Conservation (phyloP, 768 basidiomycete genomes). For the Terana coerulea region DNA sequence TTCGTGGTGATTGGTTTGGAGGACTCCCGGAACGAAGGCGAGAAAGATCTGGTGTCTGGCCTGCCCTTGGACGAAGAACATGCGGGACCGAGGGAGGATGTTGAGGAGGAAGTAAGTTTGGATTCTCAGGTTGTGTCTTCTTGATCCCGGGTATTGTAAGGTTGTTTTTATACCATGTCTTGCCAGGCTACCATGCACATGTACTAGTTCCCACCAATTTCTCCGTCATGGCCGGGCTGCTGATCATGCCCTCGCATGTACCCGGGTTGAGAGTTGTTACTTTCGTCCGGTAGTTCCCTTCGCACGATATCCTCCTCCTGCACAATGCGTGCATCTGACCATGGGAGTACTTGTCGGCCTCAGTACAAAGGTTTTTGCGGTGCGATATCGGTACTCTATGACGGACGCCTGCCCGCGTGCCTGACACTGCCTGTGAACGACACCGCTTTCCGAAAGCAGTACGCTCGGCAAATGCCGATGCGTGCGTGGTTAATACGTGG, state of each 20-base stretch:
- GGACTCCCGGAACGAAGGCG: slow-evolving; percentile 32
- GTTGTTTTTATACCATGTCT: too few species aligned
- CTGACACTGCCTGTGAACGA: too few species aligned
- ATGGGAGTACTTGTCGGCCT: not conserved
- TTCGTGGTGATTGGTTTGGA: slow-evolving; percentile 74
- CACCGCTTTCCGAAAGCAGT: not conserved
- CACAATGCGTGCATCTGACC: not conserved
- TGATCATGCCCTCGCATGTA: not conserved
- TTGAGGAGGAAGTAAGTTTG: not conserved
- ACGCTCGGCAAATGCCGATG: slow-evolving; percentile 3
- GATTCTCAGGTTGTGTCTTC: slow-evolving; percentile 1
- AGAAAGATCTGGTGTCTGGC: slow-evolving; percentile 18
- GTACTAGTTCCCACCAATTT: too few species aligned
- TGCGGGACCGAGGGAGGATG: slow-evolving; percentile 11
- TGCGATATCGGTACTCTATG: slow-evolving; percentile 1
- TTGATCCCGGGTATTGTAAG: too few species aligned
- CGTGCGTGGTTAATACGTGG: slow-evolving; percentile 23
- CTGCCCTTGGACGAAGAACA: slow-evolving; percentile 16
- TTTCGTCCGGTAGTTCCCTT: too few species aligned
- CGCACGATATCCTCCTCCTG: too few species aligned
- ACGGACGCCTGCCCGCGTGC: too few species aligned
- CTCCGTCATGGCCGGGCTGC: too few species aligned
- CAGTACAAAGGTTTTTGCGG: not conserved
- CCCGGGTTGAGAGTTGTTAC: too few species aligned
- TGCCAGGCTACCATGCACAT: too few species aligned